These are phyloP conservation scores for Prasinococcaceae sp. DNA, from an alignment of 139 green algal genomes.

Conservation along the genomic window DNA sequence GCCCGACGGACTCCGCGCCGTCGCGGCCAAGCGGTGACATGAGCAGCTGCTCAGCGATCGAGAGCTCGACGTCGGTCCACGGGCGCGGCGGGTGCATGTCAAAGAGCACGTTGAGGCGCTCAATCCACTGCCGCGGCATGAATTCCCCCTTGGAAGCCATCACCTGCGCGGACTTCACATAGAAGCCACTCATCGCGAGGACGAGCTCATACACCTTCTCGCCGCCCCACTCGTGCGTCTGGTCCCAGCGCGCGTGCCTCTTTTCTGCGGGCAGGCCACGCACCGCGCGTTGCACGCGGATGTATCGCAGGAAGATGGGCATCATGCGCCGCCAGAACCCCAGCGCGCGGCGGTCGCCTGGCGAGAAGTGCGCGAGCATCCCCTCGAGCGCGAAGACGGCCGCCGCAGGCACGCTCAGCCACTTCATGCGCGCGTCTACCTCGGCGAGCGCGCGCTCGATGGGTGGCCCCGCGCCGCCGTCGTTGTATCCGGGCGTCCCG, in stretches of 20 bases:
- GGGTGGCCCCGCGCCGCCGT: too few species aligned
- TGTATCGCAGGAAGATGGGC: conserved; percentile 20
- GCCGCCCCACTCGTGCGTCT: conserved; percentile 18
- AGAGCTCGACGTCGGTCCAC: conserved; percentile 8
- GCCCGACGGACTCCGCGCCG: not conserved
- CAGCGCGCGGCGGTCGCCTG: conserved; percentile 17
- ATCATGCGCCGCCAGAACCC: conserved; percentile 16
- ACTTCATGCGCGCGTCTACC: too few species aligned
- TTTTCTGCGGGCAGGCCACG: conserved; percentile 7
- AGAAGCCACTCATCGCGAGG: conserved; percentile 21
- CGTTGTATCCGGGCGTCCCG: too few species aligned
- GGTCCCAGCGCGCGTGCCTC: conserved; percentile 6
- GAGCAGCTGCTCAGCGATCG: conserved; percentile 9
- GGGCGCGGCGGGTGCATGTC: conserved; percentile 16
- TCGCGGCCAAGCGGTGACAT: not conserved
- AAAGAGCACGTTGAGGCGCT: conserved; percentile 14
- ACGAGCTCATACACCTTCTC: conserved; percentile 17
- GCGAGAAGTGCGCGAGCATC: too few species aligned
- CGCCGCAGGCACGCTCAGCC: too few species aligned
- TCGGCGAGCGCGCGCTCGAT: too few species aligned
- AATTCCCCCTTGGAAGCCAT: conserved; percentile 18
- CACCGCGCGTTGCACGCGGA: conserved; percentile 15
- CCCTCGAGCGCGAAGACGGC: too few species aligned
- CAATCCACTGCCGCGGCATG: conserved; percentile 20
- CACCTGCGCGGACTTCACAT: conserved; percentile 20